Evolutionary conservation across 208 protist species (phyloP).

Genomic region (Trypanosomatidae sp.): DNA sequence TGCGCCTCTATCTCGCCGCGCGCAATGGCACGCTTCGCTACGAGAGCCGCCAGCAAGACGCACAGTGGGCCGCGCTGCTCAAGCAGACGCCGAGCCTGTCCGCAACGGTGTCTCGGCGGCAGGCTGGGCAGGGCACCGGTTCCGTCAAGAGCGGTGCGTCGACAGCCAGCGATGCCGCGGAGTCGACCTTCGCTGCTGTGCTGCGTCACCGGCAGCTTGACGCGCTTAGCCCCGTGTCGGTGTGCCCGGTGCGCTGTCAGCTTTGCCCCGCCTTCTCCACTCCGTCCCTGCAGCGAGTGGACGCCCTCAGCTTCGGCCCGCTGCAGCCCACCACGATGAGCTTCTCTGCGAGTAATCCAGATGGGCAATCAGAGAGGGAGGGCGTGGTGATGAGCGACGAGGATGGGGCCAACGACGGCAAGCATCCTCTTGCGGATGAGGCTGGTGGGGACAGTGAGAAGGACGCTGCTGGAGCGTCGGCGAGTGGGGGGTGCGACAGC

Average conservation of each 20-base stretch:
- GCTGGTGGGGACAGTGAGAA: no score
- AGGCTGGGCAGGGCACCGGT: no score
- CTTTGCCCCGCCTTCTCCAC: slow-evolving; percentile 63
- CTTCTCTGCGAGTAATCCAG: no score
- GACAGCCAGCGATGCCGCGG: background rate
- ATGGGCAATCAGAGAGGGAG: no score
- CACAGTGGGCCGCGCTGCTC: slow-evolving; percentile 23
- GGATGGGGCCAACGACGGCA: no score
- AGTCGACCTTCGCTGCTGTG: slow-evolving; percentile 5
- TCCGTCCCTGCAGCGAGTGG: slow-evolving; percentile 50
- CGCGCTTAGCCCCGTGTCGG: slow-evolving; percentile 27
- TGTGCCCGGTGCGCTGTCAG: slow-evolving; percentile 35
- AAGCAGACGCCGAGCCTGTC: background rate
- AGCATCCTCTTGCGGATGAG: no score
- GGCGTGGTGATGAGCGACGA: no score
- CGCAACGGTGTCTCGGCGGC: no score
- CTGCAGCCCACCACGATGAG: slow-evolving; percentile 23
- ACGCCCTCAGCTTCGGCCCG: slow-evolving; percentile 52
- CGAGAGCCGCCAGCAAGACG: slow-evolving; percentile 22
- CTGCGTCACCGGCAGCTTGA: slow-evolving; percentile 24
- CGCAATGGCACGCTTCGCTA: slow-evolving; percentile 24
- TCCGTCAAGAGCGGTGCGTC: no score
- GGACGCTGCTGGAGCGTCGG: background rate
- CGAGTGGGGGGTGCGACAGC: background rate
- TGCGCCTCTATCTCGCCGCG: slow-evolving; percentile 17